Evolutionary conservation across 2,329 filamentous ascomycete genomes (phyloP).

Genomic region (Aspergillus costaricaensis): DNA sequence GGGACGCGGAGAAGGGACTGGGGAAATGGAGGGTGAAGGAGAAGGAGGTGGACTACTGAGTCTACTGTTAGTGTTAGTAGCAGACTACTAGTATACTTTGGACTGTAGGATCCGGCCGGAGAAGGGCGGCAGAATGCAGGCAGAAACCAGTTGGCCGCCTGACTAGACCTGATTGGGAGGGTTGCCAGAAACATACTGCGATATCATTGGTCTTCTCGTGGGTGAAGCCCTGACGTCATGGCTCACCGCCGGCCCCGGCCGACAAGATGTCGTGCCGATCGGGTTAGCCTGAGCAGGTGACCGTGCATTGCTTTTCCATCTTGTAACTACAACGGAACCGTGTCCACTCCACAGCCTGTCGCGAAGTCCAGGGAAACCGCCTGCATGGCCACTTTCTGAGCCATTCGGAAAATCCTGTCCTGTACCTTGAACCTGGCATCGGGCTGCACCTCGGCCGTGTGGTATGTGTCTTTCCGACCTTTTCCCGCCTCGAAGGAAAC

Average conservation of each 20-base stretch:
- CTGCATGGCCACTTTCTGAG: background rate
- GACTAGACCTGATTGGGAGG: too few relatives aligned
- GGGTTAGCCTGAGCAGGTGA: too few relatives aligned
- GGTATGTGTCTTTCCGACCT: background rate
- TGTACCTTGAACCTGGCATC: background rate
- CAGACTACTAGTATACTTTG: too few relatives aligned
- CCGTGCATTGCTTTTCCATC: too few relatives aligned
- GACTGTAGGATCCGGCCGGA: background rate
- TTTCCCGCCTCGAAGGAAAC: background rate
- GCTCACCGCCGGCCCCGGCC: background rate
- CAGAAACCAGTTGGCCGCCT: too few relatives aligned
- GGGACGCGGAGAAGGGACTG: slow-evolving; percentile 1
- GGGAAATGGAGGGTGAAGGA: background rate
- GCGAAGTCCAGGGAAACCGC: background rate
- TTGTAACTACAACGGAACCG: too few relatives aligned
- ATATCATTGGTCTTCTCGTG: background rate
- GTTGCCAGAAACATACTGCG: background rate
- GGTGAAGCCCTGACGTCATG: background rate
- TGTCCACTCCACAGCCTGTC: too few relatives aligned
- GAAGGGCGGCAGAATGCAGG: too few relatives aligned
- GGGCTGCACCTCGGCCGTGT: background rate
- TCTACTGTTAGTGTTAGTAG: background rate
- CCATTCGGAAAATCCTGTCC: background rate
- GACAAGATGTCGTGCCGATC: background rate
- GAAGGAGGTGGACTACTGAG: background rate